Evolutionary conservation across 1,284 basidiomycete genomes (phyloP), one percentile per base, ranked within the genome.

Genomic region (Pisolithus thermaeus): DNA sequence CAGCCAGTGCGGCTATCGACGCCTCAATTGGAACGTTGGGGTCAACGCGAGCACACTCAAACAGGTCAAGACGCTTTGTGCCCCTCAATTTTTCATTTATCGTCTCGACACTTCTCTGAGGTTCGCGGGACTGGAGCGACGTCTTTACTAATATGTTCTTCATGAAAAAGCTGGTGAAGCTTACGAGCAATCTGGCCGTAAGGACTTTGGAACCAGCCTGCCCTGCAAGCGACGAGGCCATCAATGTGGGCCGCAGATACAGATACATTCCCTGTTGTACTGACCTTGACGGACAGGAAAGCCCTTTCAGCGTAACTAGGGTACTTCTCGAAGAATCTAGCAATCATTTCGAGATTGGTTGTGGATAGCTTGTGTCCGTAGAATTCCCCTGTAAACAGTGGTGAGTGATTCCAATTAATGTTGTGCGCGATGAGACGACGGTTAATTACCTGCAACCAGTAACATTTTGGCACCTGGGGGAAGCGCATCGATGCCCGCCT

Each of bases 401-500:
- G 9, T 30, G 39, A 47, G 40, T 16, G n/a, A 14, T 8, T 36
- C 28, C 7, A 23, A 36, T 30, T 28, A n/a, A 27, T 3, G n/a
- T 11, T 14, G 12, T 3, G n/a, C 4, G 3, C 9, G 12, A 30
- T n/a, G 35, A 38, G 16, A 35, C 5, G 18, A 23, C 28, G 6
- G 12, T 35, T 4, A 47, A 73, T 9, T 53, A 75, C 78, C 74
- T 57, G 71, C 74, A 51, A 78, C 77, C 48, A 79, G 51, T 42
- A 78, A 53, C 69, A 74, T 72, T 60, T 77, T 83, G 39, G 73
- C 61, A 23, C 71, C 73, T 0, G 67, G 52, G 7, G 75, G 76
- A 20, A 76, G 67, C 0, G 78, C 74, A 25, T 80, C 75, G 40
- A 87, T 70, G 11, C 78, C 78, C 3, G 82, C 78, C 61, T 80